phyloP scores from a whole-genome alignment of 2,329 filamentous ascomycete species.

The Claviceps sp. region DNA sequence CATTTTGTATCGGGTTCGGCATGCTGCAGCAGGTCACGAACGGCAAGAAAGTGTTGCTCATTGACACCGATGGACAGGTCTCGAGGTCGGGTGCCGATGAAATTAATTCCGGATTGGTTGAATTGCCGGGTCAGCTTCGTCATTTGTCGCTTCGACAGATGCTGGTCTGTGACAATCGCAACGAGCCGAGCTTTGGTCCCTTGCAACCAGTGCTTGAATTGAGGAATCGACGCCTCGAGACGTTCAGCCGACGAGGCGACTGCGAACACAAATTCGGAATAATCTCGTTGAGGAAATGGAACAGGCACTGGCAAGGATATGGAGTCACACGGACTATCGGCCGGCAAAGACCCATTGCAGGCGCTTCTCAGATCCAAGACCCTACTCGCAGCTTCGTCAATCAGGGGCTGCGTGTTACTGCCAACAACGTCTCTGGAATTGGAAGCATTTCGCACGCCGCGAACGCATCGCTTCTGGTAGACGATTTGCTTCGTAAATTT shows the following conservation, averaged over 20 bases:
- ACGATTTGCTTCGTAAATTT: conserved; percentile 27
- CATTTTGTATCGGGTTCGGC: conserved; percentile 33
- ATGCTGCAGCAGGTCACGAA: conserved; percentile 34
- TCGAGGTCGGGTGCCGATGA: conserved; percentile 20
- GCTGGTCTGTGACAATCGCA: conserved; percentile 32
- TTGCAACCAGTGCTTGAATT: conserved; percentile 43
- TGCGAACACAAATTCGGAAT: conserved; percentile 42
- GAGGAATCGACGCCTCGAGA: conserved; percentile 33
- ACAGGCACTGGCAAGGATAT: conserved; percentile 33
- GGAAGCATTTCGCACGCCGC: conserved; percentile 19
- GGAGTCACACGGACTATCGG: conserved; percentile 21
- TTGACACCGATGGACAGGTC: conserved; percentile 27
- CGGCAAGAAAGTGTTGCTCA: conserved; percentile 43
- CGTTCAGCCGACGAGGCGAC: conserved; percentile 40
- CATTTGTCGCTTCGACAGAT: conserved; percentile 9
- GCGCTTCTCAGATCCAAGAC: conserved; percentile 15
- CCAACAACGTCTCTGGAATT: conserved; percentile 24
- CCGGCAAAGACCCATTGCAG: conserved; percentile 9
- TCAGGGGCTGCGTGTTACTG: conserved; percentile 23
- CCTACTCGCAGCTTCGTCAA: conserved; percentile 18
- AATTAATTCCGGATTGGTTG: conserved; percentile 18
- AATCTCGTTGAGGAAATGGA: conserved; percentile 27
- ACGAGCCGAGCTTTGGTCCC: conserved; percentile 37
- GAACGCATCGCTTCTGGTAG: conserved; percentile 32
- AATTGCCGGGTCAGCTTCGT: conserved; percentile 17